Percentiles rank a stretch among this genome's conserved stretches.
phyloP scores from a whole-genome alignment of 345 rosid genomes.

The Populus nigra region DNA sequence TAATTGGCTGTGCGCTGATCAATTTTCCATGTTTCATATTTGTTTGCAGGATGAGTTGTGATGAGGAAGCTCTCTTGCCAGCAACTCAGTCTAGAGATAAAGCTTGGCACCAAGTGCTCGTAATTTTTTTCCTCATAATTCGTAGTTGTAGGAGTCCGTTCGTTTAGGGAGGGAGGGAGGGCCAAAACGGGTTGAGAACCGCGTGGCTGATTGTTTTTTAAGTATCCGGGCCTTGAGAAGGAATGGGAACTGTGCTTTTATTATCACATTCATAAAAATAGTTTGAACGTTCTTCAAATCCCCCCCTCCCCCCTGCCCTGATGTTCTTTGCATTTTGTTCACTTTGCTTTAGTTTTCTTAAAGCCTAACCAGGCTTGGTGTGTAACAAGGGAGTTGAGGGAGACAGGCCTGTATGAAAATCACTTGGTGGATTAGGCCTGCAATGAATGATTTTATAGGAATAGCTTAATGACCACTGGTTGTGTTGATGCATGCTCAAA shows the following conservation, averaged over 20 bases:
- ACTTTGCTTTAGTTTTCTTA: background rate
- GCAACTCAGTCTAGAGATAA: background rate
- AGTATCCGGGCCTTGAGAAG: background rate
- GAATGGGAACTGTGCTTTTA: background rate
- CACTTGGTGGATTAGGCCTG: background rate
- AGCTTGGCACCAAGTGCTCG: background rate
- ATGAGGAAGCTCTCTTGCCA: constrained; percentile 20
- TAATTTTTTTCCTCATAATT: constrained; percentile 1
- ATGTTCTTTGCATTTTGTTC: background rate
- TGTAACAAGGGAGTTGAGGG: too few relatives aligned
- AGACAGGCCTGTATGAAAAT: too few relatives aligned
- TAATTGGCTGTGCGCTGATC: background rate
- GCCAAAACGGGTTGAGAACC: background rate
- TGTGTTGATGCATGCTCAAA: too few relatives aligned
- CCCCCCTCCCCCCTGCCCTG: too few relatives aligned
- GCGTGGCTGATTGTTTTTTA: constrained; percentile 11
- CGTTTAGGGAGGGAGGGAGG: background rate
- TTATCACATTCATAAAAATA: background rate
- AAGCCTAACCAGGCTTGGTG: too few relatives aligned
- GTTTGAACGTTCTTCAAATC: background rate
- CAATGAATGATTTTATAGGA: too few relatives aligned
- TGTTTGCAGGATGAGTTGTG: constrained; percentile 78
- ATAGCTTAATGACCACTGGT: too few relatives aligned
- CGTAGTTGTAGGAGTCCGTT: background rate
- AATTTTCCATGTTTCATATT: background rate